Conservation (phyloP, 257 asterid species). For the Solanum stenotomum region DNA sequence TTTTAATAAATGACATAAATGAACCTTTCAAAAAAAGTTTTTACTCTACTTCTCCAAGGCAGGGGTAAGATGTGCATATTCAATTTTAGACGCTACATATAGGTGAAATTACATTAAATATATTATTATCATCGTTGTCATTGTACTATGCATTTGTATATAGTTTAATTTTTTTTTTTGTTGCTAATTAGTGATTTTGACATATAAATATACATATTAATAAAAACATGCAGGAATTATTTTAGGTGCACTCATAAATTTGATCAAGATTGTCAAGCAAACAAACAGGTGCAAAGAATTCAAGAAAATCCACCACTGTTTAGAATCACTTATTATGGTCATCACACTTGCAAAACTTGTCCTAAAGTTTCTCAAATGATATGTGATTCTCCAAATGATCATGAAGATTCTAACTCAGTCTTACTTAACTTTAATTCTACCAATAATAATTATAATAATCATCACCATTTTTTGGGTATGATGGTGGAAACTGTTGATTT, state of each 20-base stretch:
- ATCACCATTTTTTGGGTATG: not conserved
- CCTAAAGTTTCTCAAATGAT: slow-evolving; percentile 8
- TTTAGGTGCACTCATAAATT: slow-evolving; percentile 64
- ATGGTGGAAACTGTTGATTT: not conserved
- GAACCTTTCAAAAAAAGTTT: too few relatives aligned
- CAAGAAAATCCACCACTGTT: slow-evolving; percentile 39
- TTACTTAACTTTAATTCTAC: slow-evolving; percentile 31
- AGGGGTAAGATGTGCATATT: not conserved
- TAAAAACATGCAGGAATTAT: slow-evolving; percentile 39
- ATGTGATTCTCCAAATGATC: slow-evolving; percentile 2
- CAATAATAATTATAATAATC: not conserved
- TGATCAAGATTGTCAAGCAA: slow-evolving; percentile 57
- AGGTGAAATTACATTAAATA: too few relatives aligned
- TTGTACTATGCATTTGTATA: not conserved
- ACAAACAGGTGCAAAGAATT: slow-evolving; percentile 48
- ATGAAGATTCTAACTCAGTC: slow-evolving; percentile 17
- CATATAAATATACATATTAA: not conserved
- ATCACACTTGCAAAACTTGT: slow-evolving; percentile 38
- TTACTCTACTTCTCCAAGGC: not conserved
- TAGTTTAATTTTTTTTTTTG: too few relatives aligned
- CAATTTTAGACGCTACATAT: too few relatives aligned
- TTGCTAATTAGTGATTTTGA: not conserved
- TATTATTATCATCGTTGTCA: not conserved
- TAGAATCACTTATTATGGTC: slow-evolving; percentile 45
- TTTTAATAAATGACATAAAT: not conserved